Base-by-base conservation (phyloP, 1,139 yeast species). In the Scheffersomyces quercinus region DNA sequence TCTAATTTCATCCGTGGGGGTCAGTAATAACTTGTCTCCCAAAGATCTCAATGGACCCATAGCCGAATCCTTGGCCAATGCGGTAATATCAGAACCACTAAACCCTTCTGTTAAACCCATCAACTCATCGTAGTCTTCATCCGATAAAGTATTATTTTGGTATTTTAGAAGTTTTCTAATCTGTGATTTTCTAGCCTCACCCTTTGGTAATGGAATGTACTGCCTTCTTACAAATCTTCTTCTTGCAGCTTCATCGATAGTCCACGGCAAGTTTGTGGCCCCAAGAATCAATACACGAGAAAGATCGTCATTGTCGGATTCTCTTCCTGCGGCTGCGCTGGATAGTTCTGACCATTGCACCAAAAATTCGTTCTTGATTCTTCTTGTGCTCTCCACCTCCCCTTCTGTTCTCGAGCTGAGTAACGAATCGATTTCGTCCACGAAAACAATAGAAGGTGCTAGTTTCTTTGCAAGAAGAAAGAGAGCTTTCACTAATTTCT, bases 211-310 rank as follows among this genome's bases (percentile, higher is more conserved):
- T 3, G 99, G 99, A 43, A 93, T 93, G 64, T 93, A 91, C 61
- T 90, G 97, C 44, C 98, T 73, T 52, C 96, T 78, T 5, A 88
- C 97, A 68, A 93, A 93, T 54, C 99, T 78, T 62, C 99, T 79
- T 57, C 99, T 74, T 0, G 99, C 99, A 3, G 99, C 99, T 62
- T 95, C 99, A 65, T 93, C 99, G 49, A 93, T 91, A 3, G 90
- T 86, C 99, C 99, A 93, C 0, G 99, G 99, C 51, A 93, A 67
- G 62, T 93, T 93, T 0, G 99, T 93, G 1, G 99, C 99, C 0
- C 98, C 99, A 34, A 93, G 70, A 3, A 93, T 96, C 29, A 93
- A 74, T 3, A 93, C 99, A 44, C 98, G 71, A 49, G 68, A 64
- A 32, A 65, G 68, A 14, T 72, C 75, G 28, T 67, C 72, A 10